Evolutionary conservation across 148 eudicot species (phyloP).

Genomic region (Persicaria tinctoria): DNA sequence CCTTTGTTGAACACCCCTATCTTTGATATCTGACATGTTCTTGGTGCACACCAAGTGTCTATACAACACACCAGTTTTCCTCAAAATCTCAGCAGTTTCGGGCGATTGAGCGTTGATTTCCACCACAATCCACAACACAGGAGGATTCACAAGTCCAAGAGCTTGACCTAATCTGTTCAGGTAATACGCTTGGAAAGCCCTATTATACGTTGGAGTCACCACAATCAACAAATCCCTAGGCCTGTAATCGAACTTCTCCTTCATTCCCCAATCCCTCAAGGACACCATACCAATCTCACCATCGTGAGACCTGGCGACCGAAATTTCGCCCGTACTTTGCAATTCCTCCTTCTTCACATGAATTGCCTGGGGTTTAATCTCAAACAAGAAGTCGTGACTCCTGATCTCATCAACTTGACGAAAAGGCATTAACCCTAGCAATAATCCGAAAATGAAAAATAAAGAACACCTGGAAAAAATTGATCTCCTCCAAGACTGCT

Average conservation of each 20-base stretch:
- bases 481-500: slow-evolving; percentile 37
- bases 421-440: slow-evolving; percentile 62
- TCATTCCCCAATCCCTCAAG: slow-evolving; percentile 17
- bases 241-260: slow-evolving; percentile 34
- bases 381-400: slow-evolving; percentile 39
- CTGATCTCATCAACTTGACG: slow-evolving; percentile 34
- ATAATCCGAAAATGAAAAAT: slow-evolving; percentile 55
- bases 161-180: slow-evolving; percentile 73
- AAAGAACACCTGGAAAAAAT: slow-evolving; percentile 39
- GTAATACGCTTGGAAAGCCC: slow-evolving; percentile 63
- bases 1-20: slow-evolving; percentile 90
- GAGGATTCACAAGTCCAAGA: slow-evolving; percentile 63
- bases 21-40: slow-evolving; percentile 58
- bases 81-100: slow-evolving; percentile 67
- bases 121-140: slow-evolving; percentile 84
- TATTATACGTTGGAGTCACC: slow-evolving; percentile 76
- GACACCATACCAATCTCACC: slow-evolving; percentile 16
- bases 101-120: slow-evolving; percentile 57
- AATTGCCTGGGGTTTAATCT: slow-evolving; percentile 18
- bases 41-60: slow-evolving; percentile 73
- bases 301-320: slow-evolving; percentile 3
- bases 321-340: slow-evolving; percentile 5
- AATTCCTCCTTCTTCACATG: slow-evolving; percentile 9
- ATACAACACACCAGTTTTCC: slow-evolving; percentile 68
- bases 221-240: slow-evolving; percentile 54